Conservation (phyloP, 2,329 filamentous ascomycete genomes). For the Aspergillus sergii region DNA sequence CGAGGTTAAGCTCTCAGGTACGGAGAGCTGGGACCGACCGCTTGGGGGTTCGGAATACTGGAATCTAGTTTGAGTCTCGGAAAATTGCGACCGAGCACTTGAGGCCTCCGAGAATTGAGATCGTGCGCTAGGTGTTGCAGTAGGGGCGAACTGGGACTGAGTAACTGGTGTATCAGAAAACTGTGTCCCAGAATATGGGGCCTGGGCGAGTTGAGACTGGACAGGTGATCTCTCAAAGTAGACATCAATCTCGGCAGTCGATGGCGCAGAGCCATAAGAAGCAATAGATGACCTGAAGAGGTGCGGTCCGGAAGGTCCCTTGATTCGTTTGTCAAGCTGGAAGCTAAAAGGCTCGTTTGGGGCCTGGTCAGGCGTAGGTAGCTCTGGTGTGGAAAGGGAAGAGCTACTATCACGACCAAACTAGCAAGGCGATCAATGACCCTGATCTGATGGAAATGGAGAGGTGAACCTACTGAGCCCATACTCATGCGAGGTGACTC, state of each 20-base stretch:
- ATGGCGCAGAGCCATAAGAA: constrained; percentile 19
- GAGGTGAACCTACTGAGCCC: constrained; percentile 25
- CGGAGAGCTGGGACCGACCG: not conserved
- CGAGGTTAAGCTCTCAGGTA: not conserved
- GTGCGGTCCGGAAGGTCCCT: constrained; percentile 87
- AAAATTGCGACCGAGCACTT: not conserved
- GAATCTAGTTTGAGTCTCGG: not conserved
- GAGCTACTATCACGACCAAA: constrained; percentile 68
- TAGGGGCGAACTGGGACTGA: not conserved
- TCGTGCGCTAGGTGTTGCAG: not conserved
- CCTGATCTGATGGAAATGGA: not conserved
- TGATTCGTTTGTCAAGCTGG: constrained; percentile 60
- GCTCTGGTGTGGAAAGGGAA: constrained; percentile 83
- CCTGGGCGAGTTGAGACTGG: constrained; percentile 2
- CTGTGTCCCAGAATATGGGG: not conserved
- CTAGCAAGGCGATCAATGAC: constrained; percentile 13
- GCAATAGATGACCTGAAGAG: constrained; percentile 69
- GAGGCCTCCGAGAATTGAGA: not conserved
- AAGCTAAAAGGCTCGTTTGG: not conserved
- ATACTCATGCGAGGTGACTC: constrained; percentile 59
- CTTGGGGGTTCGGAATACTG: not conserved
- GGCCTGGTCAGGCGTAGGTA: constrained; percentile 66
- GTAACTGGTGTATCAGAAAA: constrained; percentile 30
- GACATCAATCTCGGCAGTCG: constrained; percentile 22
- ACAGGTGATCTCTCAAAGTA: constrained; percentile 22